These are phyloP conservation scores for Pulveroboletus ravenelii DNA, from an alignment of 768 basidiomycete genomes.

Conservation along the genomic window DNA sequence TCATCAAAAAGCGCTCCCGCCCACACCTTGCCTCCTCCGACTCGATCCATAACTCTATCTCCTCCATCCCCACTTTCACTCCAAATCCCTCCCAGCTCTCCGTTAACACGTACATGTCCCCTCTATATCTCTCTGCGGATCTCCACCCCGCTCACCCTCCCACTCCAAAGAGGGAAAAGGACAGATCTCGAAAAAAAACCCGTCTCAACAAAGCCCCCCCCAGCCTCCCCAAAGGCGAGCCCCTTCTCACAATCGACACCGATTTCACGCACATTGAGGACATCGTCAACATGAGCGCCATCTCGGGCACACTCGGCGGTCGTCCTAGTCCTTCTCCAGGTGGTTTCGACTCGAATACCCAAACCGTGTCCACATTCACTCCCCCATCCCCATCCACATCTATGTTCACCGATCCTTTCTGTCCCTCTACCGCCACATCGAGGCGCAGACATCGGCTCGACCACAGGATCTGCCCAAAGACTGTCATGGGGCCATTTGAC, in stretches of 20 bases:
- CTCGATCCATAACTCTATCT: constrained; percentile 22
- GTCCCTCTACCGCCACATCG: constrained; percentile 12
- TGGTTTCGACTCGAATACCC: constrained; percentile 28
- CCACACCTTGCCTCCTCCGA: constrained; percentile 37
- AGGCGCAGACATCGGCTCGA: constrained; percentile 25
- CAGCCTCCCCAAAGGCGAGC: constrained; percentile 26
- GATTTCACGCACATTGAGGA: constrained; percentile 67
- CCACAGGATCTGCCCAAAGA: constrained; percentile 53
- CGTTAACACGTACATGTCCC: constrained; percentile 17
- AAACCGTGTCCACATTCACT: constrained; percentile 35
- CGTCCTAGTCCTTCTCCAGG: constrained; percentile 18
- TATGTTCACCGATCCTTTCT: constrained; percentile 38
- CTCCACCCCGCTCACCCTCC: constrained; percentile 7
- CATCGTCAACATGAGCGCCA: constrained; percentile 51
- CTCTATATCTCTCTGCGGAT: background rate
- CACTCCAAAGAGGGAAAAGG: constrained; percentile 27
- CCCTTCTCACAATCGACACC: constrained; percentile 21
- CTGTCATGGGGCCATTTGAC: constrained; percentile 16
- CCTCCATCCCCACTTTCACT: constrained; percentile 36
- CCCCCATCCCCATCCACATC: constrained; percentile 35
- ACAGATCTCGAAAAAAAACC: constrained; percentile 13
- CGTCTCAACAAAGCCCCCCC: constrained; percentile 23
- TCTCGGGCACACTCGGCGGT: constrained; percentile 5
- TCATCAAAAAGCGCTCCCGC: constrained; percentile 39
- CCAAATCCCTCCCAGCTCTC: constrained; percentile 32